phyloP scores from a whole-genome alignment of 495 filamentous ascomycete genomes.

The Penicillium longicatenatum region DNA sequence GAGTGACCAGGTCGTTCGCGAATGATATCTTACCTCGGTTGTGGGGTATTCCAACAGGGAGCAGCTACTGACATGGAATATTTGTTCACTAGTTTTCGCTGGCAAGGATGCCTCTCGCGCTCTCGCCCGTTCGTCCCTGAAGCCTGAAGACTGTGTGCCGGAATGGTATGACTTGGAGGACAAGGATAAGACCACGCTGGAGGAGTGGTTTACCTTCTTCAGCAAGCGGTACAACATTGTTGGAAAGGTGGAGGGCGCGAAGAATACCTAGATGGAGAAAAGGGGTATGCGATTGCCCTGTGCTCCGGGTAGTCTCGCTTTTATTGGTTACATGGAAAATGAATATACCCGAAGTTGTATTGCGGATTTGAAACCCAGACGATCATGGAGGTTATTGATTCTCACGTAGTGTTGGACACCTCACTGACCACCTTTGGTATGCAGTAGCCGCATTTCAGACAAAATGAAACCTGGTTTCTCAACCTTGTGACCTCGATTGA shows the following conservation, averaged over 20 bases:
- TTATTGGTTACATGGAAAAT: neutral
- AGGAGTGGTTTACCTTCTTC: conserved; percentile 96
- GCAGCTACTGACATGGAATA: conserved; percentile 15
- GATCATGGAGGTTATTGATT: too few species aligned
- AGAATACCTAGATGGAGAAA: conserved; percentile 31
- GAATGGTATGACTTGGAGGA: conserved; percentile 85
- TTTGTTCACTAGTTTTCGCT: conserved; percentile 70
- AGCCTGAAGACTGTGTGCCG: conserved; percentile 77
- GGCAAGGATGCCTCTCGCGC: conserved; percentile 94
- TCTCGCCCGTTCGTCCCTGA: conserved; percentile 81
- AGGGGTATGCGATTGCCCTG: neutral
- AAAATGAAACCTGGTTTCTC: too few species aligned
- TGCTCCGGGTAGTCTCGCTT: neutral
- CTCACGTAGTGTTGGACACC: too few species aligned
- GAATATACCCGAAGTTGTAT: neutral
- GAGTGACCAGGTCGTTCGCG: conserved; percentile 21
- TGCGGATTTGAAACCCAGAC: neutral
- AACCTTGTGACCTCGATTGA: too few species aligned
- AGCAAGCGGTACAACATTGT: conserved; percentile 94
- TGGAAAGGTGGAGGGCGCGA: conserved; percentile 65
- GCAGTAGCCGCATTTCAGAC: too few species aligned
- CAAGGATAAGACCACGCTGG: conserved; percentile 80
- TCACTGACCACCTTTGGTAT: too few species aligned
- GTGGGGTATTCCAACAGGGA: neutral
- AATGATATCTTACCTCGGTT: neutral